Conservation (phyloP, 805 yeast genomes). For the Nakazawaea ambrosiae region DNA sequence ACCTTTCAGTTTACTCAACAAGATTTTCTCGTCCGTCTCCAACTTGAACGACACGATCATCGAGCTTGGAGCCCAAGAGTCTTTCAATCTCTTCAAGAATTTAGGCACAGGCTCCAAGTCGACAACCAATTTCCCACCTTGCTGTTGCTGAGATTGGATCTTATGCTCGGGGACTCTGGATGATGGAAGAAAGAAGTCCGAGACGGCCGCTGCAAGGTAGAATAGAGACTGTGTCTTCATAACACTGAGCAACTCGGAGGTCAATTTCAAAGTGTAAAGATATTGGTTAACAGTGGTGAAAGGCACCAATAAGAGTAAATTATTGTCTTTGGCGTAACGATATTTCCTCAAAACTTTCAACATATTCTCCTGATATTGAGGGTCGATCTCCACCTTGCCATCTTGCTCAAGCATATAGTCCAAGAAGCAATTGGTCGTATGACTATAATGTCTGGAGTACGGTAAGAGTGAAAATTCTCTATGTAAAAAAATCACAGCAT, state of each 20-base stretch:
- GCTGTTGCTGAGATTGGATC: slow-evolving; percentile 72
- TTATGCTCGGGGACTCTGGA: slow-evolving; percentile 88
- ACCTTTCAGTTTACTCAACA: slow-evolving; percentile 66
- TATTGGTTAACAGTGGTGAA: slow-evolving; percentile 95
- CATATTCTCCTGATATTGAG: slow-evolving; percentile 56
- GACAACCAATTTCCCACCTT: slow-evolving; percentile 69
- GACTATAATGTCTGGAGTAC: slow-evolving; percentile 83
- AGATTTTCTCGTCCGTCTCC: slow-evolving; percentile 73
- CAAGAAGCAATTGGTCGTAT: slow-evolving; percentile 75
- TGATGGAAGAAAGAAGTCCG: slow-evolving; percentile 89
- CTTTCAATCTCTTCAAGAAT: slow-evolving; percentile 79
- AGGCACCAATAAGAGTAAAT: slow-evolving; percentile 63
- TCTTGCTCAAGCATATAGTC: slow-evolving; percentile 63
- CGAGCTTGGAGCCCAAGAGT: slow-evolving; percentile 91
- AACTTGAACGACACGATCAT: slow-evolving; percentile 92
- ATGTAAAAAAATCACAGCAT: slow-evolving; percentile 89
- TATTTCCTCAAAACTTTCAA: slow-evolving; percentile 50
- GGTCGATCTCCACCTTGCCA: slow-evolving; percentile 54
- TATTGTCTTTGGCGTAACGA: slow-evolving; percentile 39
- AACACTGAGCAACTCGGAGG: slow-evolving; percentile 52
- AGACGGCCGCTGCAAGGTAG: slow-evolving; percentile 95
- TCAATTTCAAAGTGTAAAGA: slow-evolving; percentile 68
- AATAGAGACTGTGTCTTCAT: slow-evolving; percentile 59
- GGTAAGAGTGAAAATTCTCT: slow-evolving; percentile 90
- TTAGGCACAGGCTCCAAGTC: slow-evolving; percentile 96